phyloP scores from a whole-genome alignment of 2,329 filamentous ascomycete genomes.

The Colletotrichum orbiculare region DNA sequence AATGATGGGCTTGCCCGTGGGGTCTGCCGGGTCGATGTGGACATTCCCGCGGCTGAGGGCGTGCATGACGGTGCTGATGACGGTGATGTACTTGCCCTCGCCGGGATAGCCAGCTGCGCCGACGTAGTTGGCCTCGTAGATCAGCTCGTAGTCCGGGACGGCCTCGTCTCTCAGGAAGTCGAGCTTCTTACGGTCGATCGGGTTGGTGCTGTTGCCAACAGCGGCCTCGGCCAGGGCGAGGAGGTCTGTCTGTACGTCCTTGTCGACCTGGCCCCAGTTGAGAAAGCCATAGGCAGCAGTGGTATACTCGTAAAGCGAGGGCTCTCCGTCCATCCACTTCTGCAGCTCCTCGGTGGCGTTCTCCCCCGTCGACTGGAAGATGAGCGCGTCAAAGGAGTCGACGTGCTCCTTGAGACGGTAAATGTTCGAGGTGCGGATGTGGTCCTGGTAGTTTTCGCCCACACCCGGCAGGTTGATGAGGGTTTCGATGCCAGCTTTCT shows the following conservation, averaged over 20 bases:
- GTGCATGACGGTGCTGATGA: constrained; percentile 45
- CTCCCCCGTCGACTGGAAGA: constrained; percentile 40
- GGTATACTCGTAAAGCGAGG: constrained; percentile 53
- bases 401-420: constrained; percentile 48
- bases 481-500: constrained; percentile 57
- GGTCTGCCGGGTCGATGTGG: constrained; percentile 48
- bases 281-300: constrained; percentile 53
- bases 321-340: constrained; percentile 45
- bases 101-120: constrained; percentile 52
- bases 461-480: constrained; percentile 67
- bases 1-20: constrained; percentile 45
- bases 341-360: constrained; percentile 52
- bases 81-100: constrained; percentile 41
- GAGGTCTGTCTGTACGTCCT: constrained; percentile 44
- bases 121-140: constrained; percentile 58
- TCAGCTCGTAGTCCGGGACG: constrained; percentile 55
- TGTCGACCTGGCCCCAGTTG: constrained; percentile 51
- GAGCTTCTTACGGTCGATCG: constrained; percentile 52
- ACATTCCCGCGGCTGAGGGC: constrained; percentile 46
- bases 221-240: constrained; percentile 47
- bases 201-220: constrained; percentile 41
- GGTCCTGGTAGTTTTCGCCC: constrained; percentile 52
- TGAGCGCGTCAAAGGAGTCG: constrained; percentile 45
- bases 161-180: constrained; percentile 48
- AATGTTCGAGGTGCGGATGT: constrained; percentile 46